phyloP scores from a whole-genome alignment of 345 rosid genomes.

The Triadica sebifera region DNA sequence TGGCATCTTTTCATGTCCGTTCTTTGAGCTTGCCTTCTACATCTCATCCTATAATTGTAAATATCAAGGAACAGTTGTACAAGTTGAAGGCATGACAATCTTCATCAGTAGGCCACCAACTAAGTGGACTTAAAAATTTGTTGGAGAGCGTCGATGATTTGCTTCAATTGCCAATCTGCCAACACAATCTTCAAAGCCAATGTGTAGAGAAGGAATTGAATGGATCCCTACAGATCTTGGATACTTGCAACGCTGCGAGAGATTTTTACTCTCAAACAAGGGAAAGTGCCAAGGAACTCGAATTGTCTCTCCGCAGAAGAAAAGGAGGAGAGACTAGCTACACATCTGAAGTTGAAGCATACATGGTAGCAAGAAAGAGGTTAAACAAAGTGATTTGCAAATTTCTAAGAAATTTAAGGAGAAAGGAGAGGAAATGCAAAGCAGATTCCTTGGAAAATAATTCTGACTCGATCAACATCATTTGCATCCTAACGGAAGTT shows the following conservation, averaged over 20 bases:
- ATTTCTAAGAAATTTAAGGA: constrained; percentile 1
- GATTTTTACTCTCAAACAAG: not conserved
- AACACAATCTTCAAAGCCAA: not conserved
- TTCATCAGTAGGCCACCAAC: not conserved
- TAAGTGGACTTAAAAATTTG: not conserved
- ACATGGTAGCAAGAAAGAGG: not conserved
- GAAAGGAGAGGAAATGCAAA: not conserved
- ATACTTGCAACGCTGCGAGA: not conserved
- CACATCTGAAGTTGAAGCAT: not conserved
- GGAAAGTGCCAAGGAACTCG: not conserved
- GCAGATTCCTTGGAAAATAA: not conserved
- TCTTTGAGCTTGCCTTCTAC: constrained; percentile 39
- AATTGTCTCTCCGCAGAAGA: not conserved
- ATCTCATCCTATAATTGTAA: constrained; percentile 31
- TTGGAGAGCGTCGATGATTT: not conserved
- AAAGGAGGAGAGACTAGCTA: not conserved
- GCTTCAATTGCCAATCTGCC: not conserved
- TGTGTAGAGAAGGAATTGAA: not conserved
- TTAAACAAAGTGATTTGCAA: not conserved
- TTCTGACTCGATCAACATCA: not conserved
- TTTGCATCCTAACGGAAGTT: constrained; percentile 10
- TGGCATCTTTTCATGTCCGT: constrained; percentile 21
- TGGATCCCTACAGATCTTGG: not conserved
- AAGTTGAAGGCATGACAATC: constrained; percentile 22
- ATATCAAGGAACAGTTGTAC: constrained; percentile 31